Percentiles rank a stretch among this genome's conserved stretches.
phyloP scores from a whole-genome alignment of 768 basidiomycete species.

The Jaapia argillacea region DNA sequence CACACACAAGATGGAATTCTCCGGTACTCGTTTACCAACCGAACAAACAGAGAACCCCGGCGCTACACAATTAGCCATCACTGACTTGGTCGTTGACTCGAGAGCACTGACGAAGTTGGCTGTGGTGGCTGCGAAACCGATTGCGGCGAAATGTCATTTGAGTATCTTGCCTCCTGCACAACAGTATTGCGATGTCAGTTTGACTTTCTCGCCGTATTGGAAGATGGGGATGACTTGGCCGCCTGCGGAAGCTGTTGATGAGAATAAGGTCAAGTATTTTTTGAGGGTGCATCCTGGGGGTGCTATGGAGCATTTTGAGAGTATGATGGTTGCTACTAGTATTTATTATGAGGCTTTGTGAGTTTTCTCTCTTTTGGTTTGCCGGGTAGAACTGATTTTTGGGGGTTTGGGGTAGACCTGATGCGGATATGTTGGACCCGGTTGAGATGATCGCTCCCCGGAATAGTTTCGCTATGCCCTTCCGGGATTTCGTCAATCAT shows the following conservation, averaged over 20 bases:
- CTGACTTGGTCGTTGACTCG: constrained; percentile 67
- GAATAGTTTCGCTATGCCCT: constrained; percentile 81
- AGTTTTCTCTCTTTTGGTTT: constrained; percentile 17
- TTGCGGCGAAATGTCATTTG: constrained; percentile 67
- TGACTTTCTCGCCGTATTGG: constrained; percentile 68
- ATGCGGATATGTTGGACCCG: constrained; percentile 67
- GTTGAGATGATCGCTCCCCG: constrained; percentile 70
- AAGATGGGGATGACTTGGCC: constrained; percentile 72
- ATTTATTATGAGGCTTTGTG: constrained; percentile 83
- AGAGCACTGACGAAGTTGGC: constrained; percentile 71
- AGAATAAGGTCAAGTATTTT: constrained; percentile 76
- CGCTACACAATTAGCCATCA: constrained; percentile 25
- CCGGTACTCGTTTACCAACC: constrained; percentile 59
- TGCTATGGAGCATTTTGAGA: constrained; percentile 80
- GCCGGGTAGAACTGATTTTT: not conserved
- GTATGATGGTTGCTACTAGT: constrained; percentile 68
- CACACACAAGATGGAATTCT: constrained; percentile 75
- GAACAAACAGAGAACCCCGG: constrained; percentile 25
- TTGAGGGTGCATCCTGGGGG: constrained; percentile 78
- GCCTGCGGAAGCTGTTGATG: constrained; percentile 50
- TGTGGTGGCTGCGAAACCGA: constrained; percentile 54
- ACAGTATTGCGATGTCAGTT: constrained; percentile 74
- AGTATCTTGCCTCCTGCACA: constrained; percentile 62
- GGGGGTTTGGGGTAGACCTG: constrained; percentile 43
- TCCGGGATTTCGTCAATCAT: constrained; percentile 72